phyloP scores from a whole-genome alignment of 345 rosid species.

The Citrus australasica region DNA sequence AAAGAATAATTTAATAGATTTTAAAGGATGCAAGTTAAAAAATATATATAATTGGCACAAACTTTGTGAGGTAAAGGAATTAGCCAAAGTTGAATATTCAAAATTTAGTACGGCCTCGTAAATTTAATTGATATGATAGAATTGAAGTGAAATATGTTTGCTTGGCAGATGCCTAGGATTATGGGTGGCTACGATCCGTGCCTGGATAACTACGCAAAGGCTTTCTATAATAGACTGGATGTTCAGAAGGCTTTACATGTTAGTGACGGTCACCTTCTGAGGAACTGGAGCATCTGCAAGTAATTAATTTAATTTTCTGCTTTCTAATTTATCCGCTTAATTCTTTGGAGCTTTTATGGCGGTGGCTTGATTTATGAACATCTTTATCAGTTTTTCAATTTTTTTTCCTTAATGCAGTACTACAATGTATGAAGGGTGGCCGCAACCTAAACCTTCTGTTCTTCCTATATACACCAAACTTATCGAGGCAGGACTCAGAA shows the following conservation, averaged over 20 bases:
- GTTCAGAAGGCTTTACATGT: slow-evolving; percentile 90
- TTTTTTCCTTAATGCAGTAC: slow-evolving; percentile 32
- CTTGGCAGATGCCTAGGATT: slow-evolving; percentile 61
- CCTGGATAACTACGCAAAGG: slow-evolving; percentile 60
- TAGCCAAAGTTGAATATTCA: neutral
- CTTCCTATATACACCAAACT: slow-evolving; percentile 85
- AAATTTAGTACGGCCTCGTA: neutral
- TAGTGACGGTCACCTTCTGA: slow-evolving; percentile 51
- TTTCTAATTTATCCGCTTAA: too few relatives aligned
- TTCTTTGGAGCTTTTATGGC: neutral
- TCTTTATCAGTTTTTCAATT: neutral
- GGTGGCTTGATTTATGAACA: neutral
- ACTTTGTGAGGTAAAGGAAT: too few relatives aligned
- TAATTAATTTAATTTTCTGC: slow-evolving; percentile 20
- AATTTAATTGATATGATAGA: neutral
- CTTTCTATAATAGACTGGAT: slow-evolving; percentile 72
- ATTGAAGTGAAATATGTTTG: neutral
- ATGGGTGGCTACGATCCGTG: slow-evolving; percentile 91
- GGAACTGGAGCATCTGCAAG: slow-evolving; percentile 97
- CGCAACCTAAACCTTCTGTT: slow-evolving; percentile 51
- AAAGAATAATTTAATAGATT: too few relatives aligned
- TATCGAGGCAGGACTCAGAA: slow-evolving; percentile 62
- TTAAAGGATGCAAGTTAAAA: too few relatives aligned
- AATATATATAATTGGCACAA: too few relatives aligned
- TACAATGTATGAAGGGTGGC: slow-evolving; percentile 52